phyloP scores from a whole-genome alignment of 2,329 filamentous ascomycete species.

The Phaeoacremonium minimum region DNA sequence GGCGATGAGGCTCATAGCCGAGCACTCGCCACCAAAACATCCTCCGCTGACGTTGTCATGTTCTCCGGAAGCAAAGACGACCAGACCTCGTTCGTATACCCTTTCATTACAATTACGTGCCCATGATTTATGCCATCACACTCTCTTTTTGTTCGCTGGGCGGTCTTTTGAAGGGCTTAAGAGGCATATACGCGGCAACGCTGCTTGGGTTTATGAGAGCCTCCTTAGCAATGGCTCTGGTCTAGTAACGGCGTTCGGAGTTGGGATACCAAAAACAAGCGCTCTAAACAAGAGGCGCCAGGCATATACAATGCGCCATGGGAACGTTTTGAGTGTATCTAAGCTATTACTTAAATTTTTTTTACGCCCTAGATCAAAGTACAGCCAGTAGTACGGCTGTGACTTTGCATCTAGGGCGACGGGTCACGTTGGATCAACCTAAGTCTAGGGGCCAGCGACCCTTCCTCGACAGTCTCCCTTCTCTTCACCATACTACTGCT shows the following conservation, averaged over 20 bases:
- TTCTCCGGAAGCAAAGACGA: conserved; percentile 96
- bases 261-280: too few species aligned
- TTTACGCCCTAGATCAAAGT: conserved; percentile 36
- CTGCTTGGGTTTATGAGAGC: conserved; percentile 13
- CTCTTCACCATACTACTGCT: neutral
- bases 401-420: conserved; percentile 38
- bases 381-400: conserved; percentile 23
- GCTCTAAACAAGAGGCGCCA: too few species aligned
- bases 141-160: conserved; percentile 5
- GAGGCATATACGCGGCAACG: conserved; percentile 4
- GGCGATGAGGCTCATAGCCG: conserved; percentile 80
- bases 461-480: neutral
- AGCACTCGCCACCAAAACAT: conserved; percentile 84
- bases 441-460: neutral
- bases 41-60: conserved; percentile 93
- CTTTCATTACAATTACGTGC: conserved; percentile 14
- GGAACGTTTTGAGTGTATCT: too few species aligned
- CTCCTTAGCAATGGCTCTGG: too few species aligned
- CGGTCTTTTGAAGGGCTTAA: conserved; percentile 1
- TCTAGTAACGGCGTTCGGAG: too few species aligned
- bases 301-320: too few species aligned
- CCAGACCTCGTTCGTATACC: conserved; percentile 76
- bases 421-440: conserved; percentile 34
- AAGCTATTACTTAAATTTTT: conserved; percentile 18
- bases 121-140: conserved; percentile 10